phyloP scores from a whole-genome alignment of 164 flowering plant species.

The Protea cynaroides region DNA sequence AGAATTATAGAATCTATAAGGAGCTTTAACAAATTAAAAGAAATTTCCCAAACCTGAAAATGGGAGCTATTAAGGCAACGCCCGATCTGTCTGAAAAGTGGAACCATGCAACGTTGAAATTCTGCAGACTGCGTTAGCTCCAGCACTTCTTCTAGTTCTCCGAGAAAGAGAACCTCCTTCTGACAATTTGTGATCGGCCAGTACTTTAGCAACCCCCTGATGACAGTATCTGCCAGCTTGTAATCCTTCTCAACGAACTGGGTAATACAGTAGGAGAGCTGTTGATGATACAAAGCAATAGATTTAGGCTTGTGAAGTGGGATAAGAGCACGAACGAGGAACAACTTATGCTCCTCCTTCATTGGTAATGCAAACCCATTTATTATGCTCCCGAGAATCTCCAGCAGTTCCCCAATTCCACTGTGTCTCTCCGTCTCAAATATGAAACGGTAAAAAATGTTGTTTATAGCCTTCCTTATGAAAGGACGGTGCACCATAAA shows the following conservation, averaged over 20 bases:
- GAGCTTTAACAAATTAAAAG: background rate
- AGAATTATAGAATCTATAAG: background rate
- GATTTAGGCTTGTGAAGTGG: slow-evolving; percentile 52
- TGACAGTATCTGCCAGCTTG: slow-evolving; percentile 40
- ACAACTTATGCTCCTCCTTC: slow-evolving; percentile 57
- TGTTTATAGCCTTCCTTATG: slow-evolving; percentile 44
- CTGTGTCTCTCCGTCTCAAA: slow-evolving; percentile 49
- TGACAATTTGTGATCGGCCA: slow-evolving; percentile 49
- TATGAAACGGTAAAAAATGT: slow-evolving; percentile 45
- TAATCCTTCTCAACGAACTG: slow-evolving; percentile 47
- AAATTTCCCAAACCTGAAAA: slow-evolving; percentile 29
- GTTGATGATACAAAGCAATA: slow-evolving; percentile 41
- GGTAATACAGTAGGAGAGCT: slow-evolving; percentile 41
- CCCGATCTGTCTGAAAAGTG: slow-evolving; percentile 44
- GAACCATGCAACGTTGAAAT: slow-evolving; percentile 42
- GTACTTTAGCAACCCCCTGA: slow-evolving; percentile 48
- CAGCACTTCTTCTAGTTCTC: slow-evolving; percentile 47
- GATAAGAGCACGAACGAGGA: slow-evolving; percentile 45
- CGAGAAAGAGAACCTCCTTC: slow-evolving; percentile 47
- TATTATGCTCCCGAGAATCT: slow-evolving; percentile 49
- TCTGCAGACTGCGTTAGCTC: slow-evolving; percentile 38
- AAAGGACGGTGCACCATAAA: slow-evolving; percentile 54
- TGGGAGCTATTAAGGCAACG: slow-evolving; percentile 49
- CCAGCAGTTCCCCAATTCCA: slow-evolving; percentile 49
- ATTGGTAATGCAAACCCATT: slow-evolving; percentile 53